A percentile compares a stretch with the other conserved stretches of the same genome.
Evolutionary conservation across 1,284 basidiomycete genomes (phyloP).

Genomic region (Cutaneotrichosporon sp.): DNA sequence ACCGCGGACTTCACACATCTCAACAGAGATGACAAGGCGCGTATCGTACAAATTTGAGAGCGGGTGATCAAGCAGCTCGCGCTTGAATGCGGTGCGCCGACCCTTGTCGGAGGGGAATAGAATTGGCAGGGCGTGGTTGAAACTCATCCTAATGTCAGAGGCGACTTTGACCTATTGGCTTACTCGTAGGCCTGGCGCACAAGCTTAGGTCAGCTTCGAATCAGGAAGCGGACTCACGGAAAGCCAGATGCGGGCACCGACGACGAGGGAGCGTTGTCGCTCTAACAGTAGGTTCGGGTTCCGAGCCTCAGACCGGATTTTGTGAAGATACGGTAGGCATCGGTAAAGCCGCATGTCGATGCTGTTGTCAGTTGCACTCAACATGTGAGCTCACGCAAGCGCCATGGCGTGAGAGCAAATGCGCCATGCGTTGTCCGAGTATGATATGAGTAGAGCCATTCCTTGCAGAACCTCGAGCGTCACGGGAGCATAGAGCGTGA

Average conservation of each 20-base stretch:
- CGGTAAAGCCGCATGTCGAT: conserved; percentile 38
- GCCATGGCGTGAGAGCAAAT: conserved; percentile 37
- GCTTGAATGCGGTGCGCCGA: conserved; percentile 23
- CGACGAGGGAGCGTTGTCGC: conserved; percentile 22
- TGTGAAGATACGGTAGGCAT: conserved; percentile 34
- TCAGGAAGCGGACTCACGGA: conserved; percentile 4
- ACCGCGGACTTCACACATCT: conserved; percentile 25
- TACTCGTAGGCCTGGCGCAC: conserved; percentile 24
- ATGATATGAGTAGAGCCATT: conserved; percentile 19
- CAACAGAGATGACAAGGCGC: conserved; percentile 33
- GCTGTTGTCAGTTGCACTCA: conserved; percentile 2
- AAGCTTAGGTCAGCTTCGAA: conserved; percentile 10
- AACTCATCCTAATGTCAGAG: conserved; percentile 29
- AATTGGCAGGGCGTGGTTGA: conserved; percentile 34
- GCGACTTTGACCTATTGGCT: not conserved
- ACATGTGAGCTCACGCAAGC: conserved; percentile 24
- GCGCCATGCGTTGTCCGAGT: conserved; percentile 33
- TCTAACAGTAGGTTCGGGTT: conserved; percentile 20
- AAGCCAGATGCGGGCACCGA: conserved; percentile 36
- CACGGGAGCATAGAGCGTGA: conserved; percentile 36
- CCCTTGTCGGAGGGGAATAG: conserved; percentile 21
- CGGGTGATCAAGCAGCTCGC: conserved; percentile 36
- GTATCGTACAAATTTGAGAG: conserved; percentile 29
- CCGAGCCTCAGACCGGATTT: conserved; percentile 24
- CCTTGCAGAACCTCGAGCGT: conserved; percentile 35